These are phyloP conservation scores for Crithidia bombi DNA, from an alignment of 208 protist genomes.

Conservation along the genomic window DNA sequence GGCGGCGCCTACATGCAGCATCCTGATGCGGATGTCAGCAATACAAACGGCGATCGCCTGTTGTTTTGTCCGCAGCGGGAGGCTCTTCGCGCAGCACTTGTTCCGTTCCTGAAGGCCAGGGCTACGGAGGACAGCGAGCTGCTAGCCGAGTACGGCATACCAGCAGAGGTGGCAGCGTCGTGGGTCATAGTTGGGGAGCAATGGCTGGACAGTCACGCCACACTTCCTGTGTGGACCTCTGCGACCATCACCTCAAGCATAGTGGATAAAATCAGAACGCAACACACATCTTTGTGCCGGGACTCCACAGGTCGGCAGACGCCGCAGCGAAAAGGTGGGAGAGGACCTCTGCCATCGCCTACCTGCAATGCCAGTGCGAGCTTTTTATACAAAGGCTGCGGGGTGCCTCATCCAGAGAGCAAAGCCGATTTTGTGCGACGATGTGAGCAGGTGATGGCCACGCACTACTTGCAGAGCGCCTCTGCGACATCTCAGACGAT, in stretches of 20 bases:
- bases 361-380: background rate
- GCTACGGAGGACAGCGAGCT: constrained; percentile 29
- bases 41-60: constrained; percentile 17
- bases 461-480: constrained; percentile 46
- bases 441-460: constrained; percentile 52
- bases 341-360: constrained; percentile 5
- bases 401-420: constrained; percentile 60
- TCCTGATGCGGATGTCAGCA: background rate
- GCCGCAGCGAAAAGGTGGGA: constrained; percentile 6
- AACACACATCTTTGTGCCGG: background rate
- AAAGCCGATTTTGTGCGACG: constrained; percentile 54
- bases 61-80: constrained; percentile 48
- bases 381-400: constrained; percentile 34
- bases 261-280: constrained; percentile 21
- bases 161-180: constrained; percentile 23
- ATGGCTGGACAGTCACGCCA: constrained; percentile 37
- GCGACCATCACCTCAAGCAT: constrained; percentile 14
- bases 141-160: constrained; percentile 29
- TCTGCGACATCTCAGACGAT: constrained; percentile 14
- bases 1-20: constrained; percentile 54
- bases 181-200: constrained; percentile 39
- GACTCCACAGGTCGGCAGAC: background rate
- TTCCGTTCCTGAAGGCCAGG: constrained; percentile 55
- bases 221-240: constrained; percentile 56
- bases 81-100: constrained; percentile 42